Evolutionary conservation across 1,284 basidiomycete species (phyloP).

Genomic region (Vanrija humicola): DNA sequence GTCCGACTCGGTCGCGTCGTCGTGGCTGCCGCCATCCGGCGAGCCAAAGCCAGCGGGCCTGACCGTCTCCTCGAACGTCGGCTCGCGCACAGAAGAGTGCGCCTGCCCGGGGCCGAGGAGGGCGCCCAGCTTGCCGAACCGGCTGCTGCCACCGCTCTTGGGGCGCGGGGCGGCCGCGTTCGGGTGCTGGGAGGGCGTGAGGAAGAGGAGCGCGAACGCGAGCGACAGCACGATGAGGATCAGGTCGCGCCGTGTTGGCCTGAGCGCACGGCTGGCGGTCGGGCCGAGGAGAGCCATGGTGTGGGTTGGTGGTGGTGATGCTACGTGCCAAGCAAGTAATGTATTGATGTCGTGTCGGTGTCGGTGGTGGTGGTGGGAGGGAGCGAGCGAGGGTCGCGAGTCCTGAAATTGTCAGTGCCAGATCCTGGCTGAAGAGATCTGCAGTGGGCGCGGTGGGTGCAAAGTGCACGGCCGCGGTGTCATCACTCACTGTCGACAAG

Average conservation of each 20-base stretch:
- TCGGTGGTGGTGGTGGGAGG: no score
- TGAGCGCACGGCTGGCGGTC: slow-evolving; percentile 10
- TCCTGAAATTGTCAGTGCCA: no score
- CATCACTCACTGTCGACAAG: no score
- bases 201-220: slow-evolving; percentile 37
- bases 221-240: slow-evolving; percentile 40
- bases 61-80: slow-evolving; percentile 7
- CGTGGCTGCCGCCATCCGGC: slow-evolving; percentile 14
- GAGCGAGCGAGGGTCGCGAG: no score
- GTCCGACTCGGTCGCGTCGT: slow-evolving; percentile 29
- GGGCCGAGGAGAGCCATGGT: no score
- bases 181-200: slow-evolving; percentile 9
- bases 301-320: no score
- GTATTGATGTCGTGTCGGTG: no score
- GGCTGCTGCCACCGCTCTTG: not conserved
- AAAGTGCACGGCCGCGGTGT: no score
- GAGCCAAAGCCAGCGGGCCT: slow-evolving; percentile 11
- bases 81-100: not conserved
- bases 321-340: no score
- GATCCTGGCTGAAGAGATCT: no score
- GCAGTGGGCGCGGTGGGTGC: no score
- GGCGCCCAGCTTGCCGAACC: not conserved
- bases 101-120: not conserved
- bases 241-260: slow-evolving; percentile 42
- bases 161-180: not conserved